Evolutionary conservation across 192 early-diverging fungal species (phyloP).

Genomic region (Coemansia aciculifera): DNA sequence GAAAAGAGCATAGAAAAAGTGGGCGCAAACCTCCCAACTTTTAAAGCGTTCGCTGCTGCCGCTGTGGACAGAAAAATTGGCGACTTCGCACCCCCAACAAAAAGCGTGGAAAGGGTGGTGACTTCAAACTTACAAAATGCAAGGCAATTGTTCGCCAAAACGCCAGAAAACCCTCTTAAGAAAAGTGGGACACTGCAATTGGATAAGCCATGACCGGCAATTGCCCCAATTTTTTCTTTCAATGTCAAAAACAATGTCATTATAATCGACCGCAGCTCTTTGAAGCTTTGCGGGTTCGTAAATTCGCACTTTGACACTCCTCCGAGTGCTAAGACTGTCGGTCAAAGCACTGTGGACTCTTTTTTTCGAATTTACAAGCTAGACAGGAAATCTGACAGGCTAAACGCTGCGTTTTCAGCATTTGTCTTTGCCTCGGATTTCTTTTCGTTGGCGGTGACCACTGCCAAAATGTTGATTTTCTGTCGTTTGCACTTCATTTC

Average conservation of each 20-base stretch:
- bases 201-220: not conserved
- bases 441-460: too few species aligned
- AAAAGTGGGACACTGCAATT: not conserved
- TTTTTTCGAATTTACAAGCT: conserved; percentile 7
- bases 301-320: not conserved
- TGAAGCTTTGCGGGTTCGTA: not conserved
- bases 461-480: too few species aligned
- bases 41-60: not conserved
- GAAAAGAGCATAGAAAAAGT: not conserved
- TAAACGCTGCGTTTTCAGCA: conserved; percentile 16
- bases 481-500: too few species aligned
- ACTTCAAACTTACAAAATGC: not conserved
- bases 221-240: too few species aligned
- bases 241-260: too few species aligned
- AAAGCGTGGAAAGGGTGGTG: not conserved
- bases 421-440: conserved; percentile 11
- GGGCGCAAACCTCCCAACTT: not conserved
- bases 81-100: too few species aligned
- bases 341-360: not conserved
- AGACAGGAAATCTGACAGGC: conserved; percentile 39
- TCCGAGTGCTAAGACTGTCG: not conserved
- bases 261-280: not conserved
- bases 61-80: not conserved
- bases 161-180: not conserved
- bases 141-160: not conserved